phyloP scores from a whole-genome alignment of 371 early-diverging fungal species.

The Encephalitozoon cuniculi region DNA sequence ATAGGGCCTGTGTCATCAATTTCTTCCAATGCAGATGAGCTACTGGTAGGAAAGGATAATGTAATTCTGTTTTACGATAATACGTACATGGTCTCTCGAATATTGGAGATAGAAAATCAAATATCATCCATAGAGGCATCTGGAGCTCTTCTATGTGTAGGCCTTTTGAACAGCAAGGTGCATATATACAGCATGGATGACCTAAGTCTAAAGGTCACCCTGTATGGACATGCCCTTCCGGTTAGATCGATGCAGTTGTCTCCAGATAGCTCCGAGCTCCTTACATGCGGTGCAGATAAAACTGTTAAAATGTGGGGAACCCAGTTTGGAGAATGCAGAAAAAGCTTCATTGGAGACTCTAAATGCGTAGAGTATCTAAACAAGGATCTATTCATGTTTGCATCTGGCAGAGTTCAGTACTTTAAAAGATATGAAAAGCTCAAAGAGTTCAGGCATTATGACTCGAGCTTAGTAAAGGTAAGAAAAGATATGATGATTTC shows the following conservation, averaged over 20 bases:
- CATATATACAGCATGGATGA: constrained; percentile 40
- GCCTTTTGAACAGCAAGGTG: constrained; percentile 48
- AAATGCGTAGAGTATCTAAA: constrained; percentile 16
- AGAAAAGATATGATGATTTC: constrained; percentile 17
- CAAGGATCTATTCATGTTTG: constrained; percentile 30
- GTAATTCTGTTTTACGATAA: constrained; percentile 3
- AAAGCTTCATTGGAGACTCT: constrained; percentile 51
- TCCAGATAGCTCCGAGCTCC: constrained; percentile 32
- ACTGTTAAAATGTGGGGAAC: constrained; percentile 60
- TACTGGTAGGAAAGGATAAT: constrained; percentile 15
- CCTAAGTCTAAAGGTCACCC: constrained; percentile 21
- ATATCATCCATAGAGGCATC: constrained; percentile 33
- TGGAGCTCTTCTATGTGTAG: constrained; percentile 14
- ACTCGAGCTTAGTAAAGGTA: constrained; percentile 4
- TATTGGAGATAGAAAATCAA: constrained; percentile 30
- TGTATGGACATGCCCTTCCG: constrained; percentile 61
- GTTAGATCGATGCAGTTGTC: constrained; percentile 49
- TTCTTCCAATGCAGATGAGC: not conserved
- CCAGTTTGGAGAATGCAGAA: constrained; percentile 61
- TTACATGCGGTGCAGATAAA: constrained; percentile 58
- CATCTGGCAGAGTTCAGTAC: constrained; percentile 28
- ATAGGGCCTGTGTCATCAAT: not conserved
- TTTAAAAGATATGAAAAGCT: constrained; percentile 27
- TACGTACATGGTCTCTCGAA: not conserved
- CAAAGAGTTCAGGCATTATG: constrained; percentile 20